phyloP scores from a whole-genome alignment of 2,329 filamentous ascomycete species.

The Penicillium griseofulvum region DNA sequence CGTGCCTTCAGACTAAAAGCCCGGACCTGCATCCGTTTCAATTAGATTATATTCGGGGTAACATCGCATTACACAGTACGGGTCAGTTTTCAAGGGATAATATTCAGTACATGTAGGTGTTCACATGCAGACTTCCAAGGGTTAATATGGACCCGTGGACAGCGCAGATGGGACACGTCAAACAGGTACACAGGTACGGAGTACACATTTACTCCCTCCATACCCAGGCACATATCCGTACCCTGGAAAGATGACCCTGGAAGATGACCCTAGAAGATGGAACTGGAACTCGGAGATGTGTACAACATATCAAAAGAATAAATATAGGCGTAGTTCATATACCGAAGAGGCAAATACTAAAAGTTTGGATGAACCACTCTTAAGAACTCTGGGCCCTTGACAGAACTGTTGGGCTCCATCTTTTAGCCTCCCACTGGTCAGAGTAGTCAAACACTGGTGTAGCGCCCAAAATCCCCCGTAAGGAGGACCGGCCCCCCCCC shows the following conservation, averaged over 20 bases:
- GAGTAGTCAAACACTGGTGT: conserved; percentile 6
- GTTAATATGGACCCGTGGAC: neutral
- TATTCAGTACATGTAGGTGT: neutral
- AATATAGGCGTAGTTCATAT: neutral
- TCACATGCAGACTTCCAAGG: neutral
- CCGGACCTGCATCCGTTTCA: conserved; percentile 16
- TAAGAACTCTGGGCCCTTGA: conserved; percentile 1
- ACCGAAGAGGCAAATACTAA: conserved; percentile 1
- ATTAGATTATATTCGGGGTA: conserved; percentile 7
- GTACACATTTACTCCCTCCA: neutral
- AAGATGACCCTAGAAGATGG: neutral
- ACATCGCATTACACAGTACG: conserved; percentile 1
- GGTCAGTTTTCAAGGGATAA: neutral
- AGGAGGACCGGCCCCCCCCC: conserved; percentile 8
- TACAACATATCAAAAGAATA: no score
- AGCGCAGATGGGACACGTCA: conserved; percentile 2
- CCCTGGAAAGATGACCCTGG: neutral
- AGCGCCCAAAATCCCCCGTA: conserved; percentile 9
- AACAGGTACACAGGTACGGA: neutral
- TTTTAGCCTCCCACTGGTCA: conserved; percentile 1
- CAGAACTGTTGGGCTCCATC: conserved; percentile 1
- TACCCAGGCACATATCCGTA: conserved; percentile 6
- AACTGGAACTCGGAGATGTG: no score
- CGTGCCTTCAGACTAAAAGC: conserved; percentile 5
- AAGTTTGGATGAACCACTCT: conserved; percentile 12